Percentiles rank a stretch among this genome's conserved stretches.
Conservation (phyloP, 306 rosid species). For the Glycine soja region DNA sequence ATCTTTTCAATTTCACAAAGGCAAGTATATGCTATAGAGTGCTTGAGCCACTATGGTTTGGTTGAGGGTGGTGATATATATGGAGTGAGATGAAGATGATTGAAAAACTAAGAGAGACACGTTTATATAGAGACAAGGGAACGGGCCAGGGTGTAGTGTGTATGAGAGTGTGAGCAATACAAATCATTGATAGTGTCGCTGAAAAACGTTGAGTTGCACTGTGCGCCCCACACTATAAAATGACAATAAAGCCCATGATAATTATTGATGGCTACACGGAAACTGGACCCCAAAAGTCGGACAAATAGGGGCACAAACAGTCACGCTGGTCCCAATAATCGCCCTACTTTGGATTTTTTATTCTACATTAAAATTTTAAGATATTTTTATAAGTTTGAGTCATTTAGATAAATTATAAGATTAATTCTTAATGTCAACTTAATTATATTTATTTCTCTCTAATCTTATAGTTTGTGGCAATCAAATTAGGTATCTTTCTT, state of each 20-base stretch:
- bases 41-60: not conserved
- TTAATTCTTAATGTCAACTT: no score
- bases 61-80: not conserved
- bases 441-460: no score
- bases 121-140: constrained; percentile 13
- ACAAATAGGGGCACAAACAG: no score
- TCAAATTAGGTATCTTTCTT: no score
- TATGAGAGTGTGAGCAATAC: not conserved
- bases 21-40: not conserved
- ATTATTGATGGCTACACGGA: not conserved
- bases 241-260: not conserved
- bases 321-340: not conserved
- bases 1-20: constrained; percentile 17
- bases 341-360: no score
- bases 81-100: not conserved
- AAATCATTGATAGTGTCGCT: not conserved
- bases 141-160: no score
- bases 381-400: no score
- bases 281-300: not conserved
- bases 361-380: no score
- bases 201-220: no score
- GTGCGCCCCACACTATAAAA: not conserved
- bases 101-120: not conserved
- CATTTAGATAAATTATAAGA: no score
- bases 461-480: no score